Conservation (phyloP, 2,329 filamentous ascomycete species). For the Paraphaeosphaeria sporulosa region DNA sequence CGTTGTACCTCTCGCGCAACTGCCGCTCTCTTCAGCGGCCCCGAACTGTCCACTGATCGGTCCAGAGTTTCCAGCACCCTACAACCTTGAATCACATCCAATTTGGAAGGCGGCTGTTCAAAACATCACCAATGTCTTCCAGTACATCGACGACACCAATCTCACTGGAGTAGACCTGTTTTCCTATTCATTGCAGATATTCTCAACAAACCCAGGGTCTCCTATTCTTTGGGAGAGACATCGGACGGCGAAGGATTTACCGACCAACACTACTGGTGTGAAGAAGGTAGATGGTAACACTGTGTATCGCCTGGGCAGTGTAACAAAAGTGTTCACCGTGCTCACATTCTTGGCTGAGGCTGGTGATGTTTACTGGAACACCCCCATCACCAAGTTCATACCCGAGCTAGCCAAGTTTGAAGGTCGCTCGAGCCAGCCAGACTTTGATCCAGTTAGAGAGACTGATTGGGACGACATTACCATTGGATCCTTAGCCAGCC, state of each 20-base stretch:
- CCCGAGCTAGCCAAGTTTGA: conserved; percentile 22
- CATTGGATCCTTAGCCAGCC: conserved; percentile 25
- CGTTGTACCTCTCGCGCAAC: conserved; percentile 5
- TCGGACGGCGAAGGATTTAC: conserved; percentile 27
- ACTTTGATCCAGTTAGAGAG: conserved; percentile 30
- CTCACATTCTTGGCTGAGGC: conserved; percentile 53
- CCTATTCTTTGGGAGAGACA: conserved; percentile 31
- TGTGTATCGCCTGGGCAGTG: conserved; percentile 56
- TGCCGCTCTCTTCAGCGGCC: conserved; percentile 20
- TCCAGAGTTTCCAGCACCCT: conserved; percentile 33
- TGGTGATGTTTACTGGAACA: conserved; percentile 51
- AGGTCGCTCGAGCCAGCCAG: conserved; percentile 15
- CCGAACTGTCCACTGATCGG: conserved; percentile 35
- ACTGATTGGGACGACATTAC: conserved; percentile 26
- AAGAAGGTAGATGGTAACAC: conserved; percentile 42
- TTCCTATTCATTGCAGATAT: conserved; percentile 36
- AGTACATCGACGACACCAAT: conserved; percentile 29
- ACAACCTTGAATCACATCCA: conserved; percentile 26
- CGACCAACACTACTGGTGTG: conserved; percentile 26
- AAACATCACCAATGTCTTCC: conserved; percentile 28
- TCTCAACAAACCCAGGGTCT: conserved; percentile 29
- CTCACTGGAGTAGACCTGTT: conserved; percentile 26
- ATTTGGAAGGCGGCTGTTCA: conserved; percentile 29
- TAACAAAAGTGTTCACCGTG: conserved; percentile 57
- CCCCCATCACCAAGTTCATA: conserved; percentile 30